Evolutionary conservation across 129 eudicot species (phyloP).

Genomic region (Kitagawia praeruptora): DNA sequence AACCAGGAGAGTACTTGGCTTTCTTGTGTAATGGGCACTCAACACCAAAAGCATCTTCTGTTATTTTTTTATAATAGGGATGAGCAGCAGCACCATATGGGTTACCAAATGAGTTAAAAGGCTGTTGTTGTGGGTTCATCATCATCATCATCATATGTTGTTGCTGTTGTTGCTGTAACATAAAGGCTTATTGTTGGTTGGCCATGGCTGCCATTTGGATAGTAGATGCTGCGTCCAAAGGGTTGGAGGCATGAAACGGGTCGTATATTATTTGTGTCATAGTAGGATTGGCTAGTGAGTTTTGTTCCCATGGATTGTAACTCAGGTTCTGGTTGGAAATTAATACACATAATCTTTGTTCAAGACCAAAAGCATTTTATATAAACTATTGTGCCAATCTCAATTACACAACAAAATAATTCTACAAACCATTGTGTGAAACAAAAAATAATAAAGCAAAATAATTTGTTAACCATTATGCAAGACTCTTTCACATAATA

Average conservation of each 20-base stretch:
- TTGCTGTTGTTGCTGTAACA: constrained; percentile 46
- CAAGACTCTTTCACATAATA: no score
- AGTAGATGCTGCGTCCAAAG: constrained; percentile 52
- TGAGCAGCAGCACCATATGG: constrained; percentile 30
- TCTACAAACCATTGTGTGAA: no score
- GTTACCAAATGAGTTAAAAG: constrained; percentile 56
- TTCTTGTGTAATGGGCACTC: no score
- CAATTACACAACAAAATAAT: no score
- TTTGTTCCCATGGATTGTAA: constrained; percentile 87
- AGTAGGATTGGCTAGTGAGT: constrained; percentile 33
- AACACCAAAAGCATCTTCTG: no score
- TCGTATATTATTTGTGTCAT: constrained; percentile 44
- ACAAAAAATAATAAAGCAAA: no score
- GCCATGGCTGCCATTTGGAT: constrained; percentile 77
- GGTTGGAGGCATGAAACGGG: constrained; percentile 69
- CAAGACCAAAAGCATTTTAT: no score
- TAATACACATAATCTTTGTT: no score
- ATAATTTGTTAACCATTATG: no score
- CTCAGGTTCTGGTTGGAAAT: constrained; percentile 38
- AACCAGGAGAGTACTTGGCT: no score
- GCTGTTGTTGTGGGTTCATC: constrained; percentile 53
- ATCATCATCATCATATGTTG: constrained; percentile 28
- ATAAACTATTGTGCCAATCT: no score
- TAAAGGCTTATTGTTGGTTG: constrained; percentile 58
- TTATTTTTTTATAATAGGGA: constrained; percentile 21